phyloP scores from a whole-genome alignment of 225 moss, liverwort and hornwort genomes.

The Ulota crispa region DNA sequence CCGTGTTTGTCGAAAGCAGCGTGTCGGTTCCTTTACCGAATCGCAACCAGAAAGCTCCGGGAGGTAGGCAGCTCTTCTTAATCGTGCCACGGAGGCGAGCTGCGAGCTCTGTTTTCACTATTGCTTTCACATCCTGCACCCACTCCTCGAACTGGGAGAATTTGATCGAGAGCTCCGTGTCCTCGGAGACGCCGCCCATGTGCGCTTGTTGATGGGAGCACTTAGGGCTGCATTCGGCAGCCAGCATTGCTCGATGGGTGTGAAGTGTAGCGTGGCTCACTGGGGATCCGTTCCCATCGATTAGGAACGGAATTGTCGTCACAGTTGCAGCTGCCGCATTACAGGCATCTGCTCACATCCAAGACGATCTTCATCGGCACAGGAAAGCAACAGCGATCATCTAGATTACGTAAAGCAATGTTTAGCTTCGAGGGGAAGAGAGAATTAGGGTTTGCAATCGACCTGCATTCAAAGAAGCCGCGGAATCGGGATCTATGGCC shows the following conservation, averaged over 20 bases:
- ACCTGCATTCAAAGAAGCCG: constrained; percentile 26
- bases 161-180: constrained; percentile 23
- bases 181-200: constrained; percentile 8
- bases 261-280: constrained; percentile 38
- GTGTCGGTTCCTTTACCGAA: constrained; percentile 29
- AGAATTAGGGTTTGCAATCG: background rate
- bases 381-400: background rate
- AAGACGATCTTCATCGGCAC: background rate
- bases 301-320: constrained; percentile 5
- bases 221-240: constrained; percentile 35
- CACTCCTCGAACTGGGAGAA: constrained; percentile 40
- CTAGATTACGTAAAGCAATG: too few relatives aligned
- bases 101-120: constrained; percentile 42
- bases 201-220: background rate
- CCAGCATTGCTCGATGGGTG: constrained; percentile 36
- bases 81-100: constrained; percentile 27
- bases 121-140: constrained; percentile 41
- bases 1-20: constrained; percentile 32
- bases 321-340: background rate
- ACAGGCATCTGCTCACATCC: background rate
- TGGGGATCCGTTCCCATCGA: constrained; percentile 25
- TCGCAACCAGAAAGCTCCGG: constrained; percentile 46
- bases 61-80: constrained; percentile 32
- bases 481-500: constrained; percentile 19
- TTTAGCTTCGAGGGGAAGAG: background rate